phyloP scores from a whole-genome alignment of 371 early-diverging fungal species.

The Mucor lusitanicus region DNA sequence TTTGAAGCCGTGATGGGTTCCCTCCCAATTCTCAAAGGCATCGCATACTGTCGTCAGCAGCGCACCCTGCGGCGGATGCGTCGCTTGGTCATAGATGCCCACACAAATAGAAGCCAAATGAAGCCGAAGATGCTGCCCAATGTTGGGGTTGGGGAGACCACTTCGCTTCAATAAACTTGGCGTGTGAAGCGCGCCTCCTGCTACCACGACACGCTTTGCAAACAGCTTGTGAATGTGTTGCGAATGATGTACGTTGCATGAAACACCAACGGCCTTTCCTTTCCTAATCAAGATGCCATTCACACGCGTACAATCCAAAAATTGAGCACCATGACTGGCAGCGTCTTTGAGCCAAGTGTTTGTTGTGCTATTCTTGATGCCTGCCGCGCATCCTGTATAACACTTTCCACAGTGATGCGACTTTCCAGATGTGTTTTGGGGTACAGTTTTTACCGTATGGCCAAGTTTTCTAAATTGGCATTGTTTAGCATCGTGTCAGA shows the following conservation, averaged over 20 bases:
- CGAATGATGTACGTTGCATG: constrained; percentile 10
- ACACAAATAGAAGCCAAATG: constrained; percentile 41
- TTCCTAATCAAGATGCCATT: constrained; percentile 40
- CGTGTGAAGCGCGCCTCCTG: constrained; percentile 65
- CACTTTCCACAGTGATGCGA: constrained; percentile 72
- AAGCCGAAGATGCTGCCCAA: constrained; percentile 53
- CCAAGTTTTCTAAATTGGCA: constrained; percentile 41
- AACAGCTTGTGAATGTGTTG: constrained; percentile 8
- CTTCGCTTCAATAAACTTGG: constrained; percentile 63
- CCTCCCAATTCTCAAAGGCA: background rate
- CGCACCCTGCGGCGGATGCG: constrained; percentile 36
- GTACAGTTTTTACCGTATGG: constrained; percentile 51
- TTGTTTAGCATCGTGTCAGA: too few species aligned
- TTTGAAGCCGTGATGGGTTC: constrained; percentile 7
- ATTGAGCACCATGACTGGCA: constrained; percentile 55
- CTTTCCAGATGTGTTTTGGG: constrained; percentile 67
- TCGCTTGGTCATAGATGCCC: constrained; percentile 26
- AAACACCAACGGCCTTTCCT: constrained; percentile 51
- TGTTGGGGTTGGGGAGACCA: constrained; percentile 63
- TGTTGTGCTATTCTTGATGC: constrained; percentile 69
- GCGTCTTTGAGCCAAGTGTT: constrained; percentile 75
- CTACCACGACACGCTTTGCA: constrained; percentile 58
- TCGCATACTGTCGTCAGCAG: background rate
- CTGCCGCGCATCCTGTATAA: constrained; percentile 68
- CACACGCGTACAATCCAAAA: constrained; percentile 60